phyloP scores from a whole-genome alignment of 176 grass and related monocot genomes.

The Oryza rufipogon region DNA sequence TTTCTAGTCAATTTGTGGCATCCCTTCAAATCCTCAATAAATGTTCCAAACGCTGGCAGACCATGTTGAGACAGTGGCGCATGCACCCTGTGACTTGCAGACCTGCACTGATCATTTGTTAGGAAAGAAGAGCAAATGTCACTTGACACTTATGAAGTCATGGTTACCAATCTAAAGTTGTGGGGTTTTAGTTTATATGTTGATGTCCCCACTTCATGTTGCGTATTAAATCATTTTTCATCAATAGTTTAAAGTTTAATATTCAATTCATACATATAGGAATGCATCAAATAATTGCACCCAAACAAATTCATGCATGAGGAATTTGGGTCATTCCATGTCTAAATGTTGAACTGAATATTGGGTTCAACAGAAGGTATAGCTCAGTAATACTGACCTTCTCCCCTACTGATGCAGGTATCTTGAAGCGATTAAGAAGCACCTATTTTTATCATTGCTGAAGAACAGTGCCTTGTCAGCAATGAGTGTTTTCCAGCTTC shows the following conservation, averaged over 20 bases:
- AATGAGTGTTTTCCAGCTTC: conserved; percentile 93
- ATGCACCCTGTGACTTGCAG: background rate
- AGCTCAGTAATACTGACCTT: conserved; percentile 14
- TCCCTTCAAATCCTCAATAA: background rate
- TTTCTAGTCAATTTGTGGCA: conserved; percentile 10
- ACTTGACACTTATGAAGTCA: conserved; percentile 17
- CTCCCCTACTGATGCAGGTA: conserved; percentile 64
- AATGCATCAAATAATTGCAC: conserved; percentile 10
- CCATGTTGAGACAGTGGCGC: background rate
- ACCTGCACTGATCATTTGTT: background rate
- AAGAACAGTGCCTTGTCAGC: conserved; percentile 94
- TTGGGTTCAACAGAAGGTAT: conserved; percentile 10
- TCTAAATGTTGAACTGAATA: conserved; percentile 13
- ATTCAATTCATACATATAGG: conserved; percentile 30
- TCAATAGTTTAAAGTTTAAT: background rate
- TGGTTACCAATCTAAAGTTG: background rate
- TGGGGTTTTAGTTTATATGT: background rate
- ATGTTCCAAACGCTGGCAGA: conserved; percentile 4
- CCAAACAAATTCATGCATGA: background rate
- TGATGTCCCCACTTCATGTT: background rate
- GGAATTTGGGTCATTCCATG: conserved; percentile 10
- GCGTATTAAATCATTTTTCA: background rate
- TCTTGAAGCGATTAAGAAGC: conserved; percentile 93
- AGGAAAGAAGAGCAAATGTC: background rate
- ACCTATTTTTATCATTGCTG: conserved; percentile 94